Percentiles rank a stretch among this genome's conserved stretches.
These are phyloP conservation scores for Lichtheimia ornata DNA, from an alignment of 371 early-diverging fungal species.

Conservation along the genomic window DNA sequence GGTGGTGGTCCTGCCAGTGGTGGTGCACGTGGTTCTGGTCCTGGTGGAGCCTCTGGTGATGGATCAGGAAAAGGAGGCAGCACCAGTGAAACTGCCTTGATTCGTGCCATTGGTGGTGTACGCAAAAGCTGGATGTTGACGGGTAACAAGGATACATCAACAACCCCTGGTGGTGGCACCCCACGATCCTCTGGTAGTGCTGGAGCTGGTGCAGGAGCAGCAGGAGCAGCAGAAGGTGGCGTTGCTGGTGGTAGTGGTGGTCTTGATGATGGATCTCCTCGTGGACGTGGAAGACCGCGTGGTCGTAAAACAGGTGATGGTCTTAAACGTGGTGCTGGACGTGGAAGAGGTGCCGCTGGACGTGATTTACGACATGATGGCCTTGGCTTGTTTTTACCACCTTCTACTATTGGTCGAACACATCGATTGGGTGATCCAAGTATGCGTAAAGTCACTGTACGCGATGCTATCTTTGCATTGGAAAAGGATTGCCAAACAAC, in stretches of 20 bases:
- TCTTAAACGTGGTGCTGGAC: conserved; percentile 20
- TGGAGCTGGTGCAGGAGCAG: conserved; percentile 5
- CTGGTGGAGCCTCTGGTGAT: conserved; percentile 56
- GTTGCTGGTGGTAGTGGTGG: conserved; percentile 1
- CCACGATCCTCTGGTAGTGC: background rate
- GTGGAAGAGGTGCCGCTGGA: conserved; percentile 6
- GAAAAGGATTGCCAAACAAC: conserved; percentile 65
- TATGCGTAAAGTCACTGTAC: conserved; percentile 62
- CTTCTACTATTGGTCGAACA: conserved; percentile 40
- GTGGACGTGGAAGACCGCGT: conserved; percentile 44
- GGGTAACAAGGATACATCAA: conserved; percentile 22
- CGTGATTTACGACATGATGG: conserved; percentile 5
- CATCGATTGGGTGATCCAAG: conserved; percentile 42
- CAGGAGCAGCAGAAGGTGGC: conserved; percentile 9
- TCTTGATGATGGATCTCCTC: conserved; percentile 30
- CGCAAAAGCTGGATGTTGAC: conserved; percentile 79
- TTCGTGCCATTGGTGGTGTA: conserved; percentile 69
- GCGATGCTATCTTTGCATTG: conserved; percentile 72
- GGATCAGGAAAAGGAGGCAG: conserved; percentile 69
- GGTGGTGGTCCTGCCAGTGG: conserved; percentile 64
- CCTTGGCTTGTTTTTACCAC: conserved; percentile 34
- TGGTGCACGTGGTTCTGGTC: conserved; percentile 54
- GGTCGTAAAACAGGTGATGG: conserved; percentile 19
- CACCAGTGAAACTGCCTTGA: conserved; percentile 74
- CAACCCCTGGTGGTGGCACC: background rate